phyloP scores from a whole-genome alignment of 345 rosid genomes.

The Rubroshorea leprosula region DNA sequence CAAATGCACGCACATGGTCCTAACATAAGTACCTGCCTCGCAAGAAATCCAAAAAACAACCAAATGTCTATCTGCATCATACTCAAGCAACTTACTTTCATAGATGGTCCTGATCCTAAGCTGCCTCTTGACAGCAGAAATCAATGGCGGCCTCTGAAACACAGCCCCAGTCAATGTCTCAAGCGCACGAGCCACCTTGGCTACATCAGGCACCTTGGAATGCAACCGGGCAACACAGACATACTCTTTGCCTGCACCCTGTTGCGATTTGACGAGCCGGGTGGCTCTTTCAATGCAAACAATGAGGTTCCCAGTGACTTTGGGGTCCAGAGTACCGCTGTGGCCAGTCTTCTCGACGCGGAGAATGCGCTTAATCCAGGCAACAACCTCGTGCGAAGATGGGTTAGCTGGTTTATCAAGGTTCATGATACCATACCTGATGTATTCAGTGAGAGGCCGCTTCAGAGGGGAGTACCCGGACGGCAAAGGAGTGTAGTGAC shows the following conservation, averaged over 20 bases:
- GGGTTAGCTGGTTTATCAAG: constrained; percentile 97
- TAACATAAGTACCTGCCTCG: constrained; percentile 92
- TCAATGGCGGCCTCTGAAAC: constrained; percentile 84
- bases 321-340: constrained; percentile 92
- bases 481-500: constrained; percentile 93
- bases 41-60: constrained; percentile 95
- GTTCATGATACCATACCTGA: constrained; percentile 78
- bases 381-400: constrained; percentile 95
- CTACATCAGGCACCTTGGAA: constrained; percentile 74
- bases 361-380: constrained; percentile 92
- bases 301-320: constrained; percentile 88
- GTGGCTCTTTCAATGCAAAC: constrained; percentile 95
- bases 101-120: constrained; percentile 90
- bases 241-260: constrained; percentile 96
- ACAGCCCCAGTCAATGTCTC: constrained; percentile 90
- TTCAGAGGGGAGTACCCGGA: constrained; percentile 84
- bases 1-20: constrained; percentile 93
- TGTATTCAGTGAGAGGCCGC: constrained; percentile 74
- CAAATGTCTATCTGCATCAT: constrained; percentile 71
- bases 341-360: constrained; percentile 94
- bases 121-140: constrained; percentile 93
- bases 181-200: constrained; percentile 82
- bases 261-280: constrained; percentile 90
- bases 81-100: constrained; percentile 85
- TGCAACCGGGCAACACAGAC: constrained; percentile 92